A percentile compares a stretch with the other conserved stretches of the same genome.
Conservation (phyloP, 306 rosid genomes). For the Notholithocarpus densiflorus region DNA sequence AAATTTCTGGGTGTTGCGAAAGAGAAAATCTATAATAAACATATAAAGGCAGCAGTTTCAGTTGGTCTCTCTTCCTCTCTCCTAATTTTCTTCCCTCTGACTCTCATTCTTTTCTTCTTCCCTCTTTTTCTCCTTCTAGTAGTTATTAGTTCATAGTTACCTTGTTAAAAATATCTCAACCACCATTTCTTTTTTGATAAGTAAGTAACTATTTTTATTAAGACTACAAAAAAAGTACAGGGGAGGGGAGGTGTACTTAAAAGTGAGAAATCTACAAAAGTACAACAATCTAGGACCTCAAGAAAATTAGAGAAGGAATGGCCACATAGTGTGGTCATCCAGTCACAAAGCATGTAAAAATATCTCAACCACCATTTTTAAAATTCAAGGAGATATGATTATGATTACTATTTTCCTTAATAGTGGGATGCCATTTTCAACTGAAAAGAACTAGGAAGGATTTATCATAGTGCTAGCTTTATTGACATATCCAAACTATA, state of each 20-base stretch:
- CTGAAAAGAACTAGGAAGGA: background rate
- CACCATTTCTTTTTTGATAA: background rate
- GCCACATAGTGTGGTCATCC: no score
- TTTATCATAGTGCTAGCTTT: background rate
- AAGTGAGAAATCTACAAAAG: no score
- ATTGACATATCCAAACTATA: background rate
- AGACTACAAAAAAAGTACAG: no score
- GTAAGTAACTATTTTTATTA: no score
- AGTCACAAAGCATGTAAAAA: background rate
- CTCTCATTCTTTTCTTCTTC: background rate
- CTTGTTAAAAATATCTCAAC: background rate
- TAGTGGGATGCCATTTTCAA: background rate
- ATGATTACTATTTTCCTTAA: background rate
- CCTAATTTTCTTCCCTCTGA: background rate
- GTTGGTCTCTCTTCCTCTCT: background rate
- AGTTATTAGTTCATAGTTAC: background rate
- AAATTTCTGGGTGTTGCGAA: background rate
- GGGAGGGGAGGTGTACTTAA: no score
- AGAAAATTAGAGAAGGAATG: no score
- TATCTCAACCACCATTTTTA: background rate
- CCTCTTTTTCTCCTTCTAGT: background rate
- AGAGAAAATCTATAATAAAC: background rate
- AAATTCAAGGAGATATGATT: background rate
- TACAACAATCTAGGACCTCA: no score
- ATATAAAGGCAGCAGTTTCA: background rate